These are phyloP conservation scores for Plasmodium malariae DNA, from an alignment of 169 alveolate genomes.

Conservation along the genomic window DNA sequence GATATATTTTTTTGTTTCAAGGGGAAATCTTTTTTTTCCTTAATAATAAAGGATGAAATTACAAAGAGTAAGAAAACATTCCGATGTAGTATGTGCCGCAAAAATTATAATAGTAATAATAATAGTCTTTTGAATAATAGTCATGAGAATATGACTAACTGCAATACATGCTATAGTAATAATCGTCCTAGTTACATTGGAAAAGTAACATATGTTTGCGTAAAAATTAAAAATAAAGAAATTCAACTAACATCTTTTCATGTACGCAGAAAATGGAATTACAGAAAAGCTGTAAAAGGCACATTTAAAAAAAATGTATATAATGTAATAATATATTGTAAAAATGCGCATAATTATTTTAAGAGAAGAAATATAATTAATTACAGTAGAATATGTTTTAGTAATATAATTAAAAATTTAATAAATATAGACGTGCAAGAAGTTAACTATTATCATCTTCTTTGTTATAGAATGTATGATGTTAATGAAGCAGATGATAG, in stretches of 20 bases:
- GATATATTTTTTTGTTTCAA: background rate
- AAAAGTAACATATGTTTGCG: background rate
- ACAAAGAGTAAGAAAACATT: background rate
- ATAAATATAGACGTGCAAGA: constrained; percentile 1
- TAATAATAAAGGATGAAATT: background rate
- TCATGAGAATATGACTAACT: background rate
- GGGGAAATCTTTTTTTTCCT: background rate
- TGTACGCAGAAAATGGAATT: background rate
- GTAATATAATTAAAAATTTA: background rate
- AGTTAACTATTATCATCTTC: background rate
- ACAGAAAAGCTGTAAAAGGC: background rate
- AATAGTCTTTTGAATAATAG: background rate
- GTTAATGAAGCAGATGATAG: background rate
- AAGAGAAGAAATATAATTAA: background rate
- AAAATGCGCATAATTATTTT: background rate
- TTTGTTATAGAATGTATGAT: background rate
- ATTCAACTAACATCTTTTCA: background rate
- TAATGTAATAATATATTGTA: background rate
- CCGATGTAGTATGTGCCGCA: background rate
- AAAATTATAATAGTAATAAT: background rate
- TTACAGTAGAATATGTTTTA: background rate
- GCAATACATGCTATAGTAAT: no score
- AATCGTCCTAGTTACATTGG: background rate
- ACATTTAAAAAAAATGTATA: background rate
- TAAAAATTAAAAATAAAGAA: constrained; percentile 5